Evolutionary conservation across 177 flowering plant genomes (phyloP), one percentile per base, ranked within the genome.

Genomic region (Vitis hybrid): DNA sequence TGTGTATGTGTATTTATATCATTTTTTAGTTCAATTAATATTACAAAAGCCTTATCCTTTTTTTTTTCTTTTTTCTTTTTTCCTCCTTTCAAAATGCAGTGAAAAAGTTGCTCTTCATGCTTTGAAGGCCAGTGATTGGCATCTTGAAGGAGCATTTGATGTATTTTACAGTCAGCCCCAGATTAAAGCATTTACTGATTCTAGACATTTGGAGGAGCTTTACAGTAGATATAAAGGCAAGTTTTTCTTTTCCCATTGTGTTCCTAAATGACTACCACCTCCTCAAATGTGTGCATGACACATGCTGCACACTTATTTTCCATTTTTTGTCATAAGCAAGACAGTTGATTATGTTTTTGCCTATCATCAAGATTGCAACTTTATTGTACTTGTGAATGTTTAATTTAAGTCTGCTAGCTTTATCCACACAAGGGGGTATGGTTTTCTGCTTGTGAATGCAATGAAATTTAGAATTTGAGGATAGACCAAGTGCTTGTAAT

Each of bases 71-170:
- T 22, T 61, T 3, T 19, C 13, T 64, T 56, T n/a, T 62, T 51
- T 73, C 13, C 29, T 3, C 12, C 33, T 26, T 3, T 68, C 26
- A 18, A 53, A 18, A 29, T 84, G 82, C 87, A 95, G 99, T 80
- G 99, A 95, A 62, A 93, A 95, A 69, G 79, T 74, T 77, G 94
- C 99, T 18, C 82, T 87, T 63, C 94, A 90, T 74, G 85, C 90
- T 65, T 73, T 95, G 65, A 95, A 95, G 81, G 80, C 87, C 31
- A 89, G 94, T 80, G 98, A 91, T 63, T 95, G 98, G 98, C 90
- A 93, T 77, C 90, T 95, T 70, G 99, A 95, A 79, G 90, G 89
- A 65, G 99, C 99, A 51, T 87, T 95, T 82, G 99, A 95, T 79
- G 72, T 90, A 62, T 95, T 89, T 77, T 95, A 95, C 75, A 91